These are phyloP conservation scores for Cladorrhinum samala DNA, from an alignment of 495 filamentous ascomycete genomes.

Conservation along the genomic window DNA sequence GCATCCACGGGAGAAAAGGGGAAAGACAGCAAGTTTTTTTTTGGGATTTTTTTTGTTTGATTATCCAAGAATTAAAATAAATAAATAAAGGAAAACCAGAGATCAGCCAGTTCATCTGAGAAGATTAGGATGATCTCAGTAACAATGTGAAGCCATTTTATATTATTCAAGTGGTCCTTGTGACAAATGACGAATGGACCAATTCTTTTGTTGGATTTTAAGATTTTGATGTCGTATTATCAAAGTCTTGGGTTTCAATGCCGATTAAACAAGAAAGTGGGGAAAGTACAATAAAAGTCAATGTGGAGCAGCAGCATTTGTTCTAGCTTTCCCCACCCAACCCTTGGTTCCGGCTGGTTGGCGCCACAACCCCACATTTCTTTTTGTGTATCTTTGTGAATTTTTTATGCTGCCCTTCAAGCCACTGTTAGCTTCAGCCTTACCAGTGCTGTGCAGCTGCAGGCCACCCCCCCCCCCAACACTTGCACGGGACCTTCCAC, in stretches of 20 bases:
- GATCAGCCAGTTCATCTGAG: too few species aligned
- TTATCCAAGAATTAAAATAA: too few species aligned
- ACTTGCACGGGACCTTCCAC: constrained; percentile 9
- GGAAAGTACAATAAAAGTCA: too few species aligned
- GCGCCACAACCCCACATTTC: constrained; percentile 1
- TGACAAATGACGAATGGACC: not conserved
- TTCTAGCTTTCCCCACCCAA: too few species aligned
- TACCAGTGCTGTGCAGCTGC: constrained; percentile 24
- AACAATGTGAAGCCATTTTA: too few species aligned
- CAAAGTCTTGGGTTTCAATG: not conserved
- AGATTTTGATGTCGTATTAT: not conserved
- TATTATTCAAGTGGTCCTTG: too few species aligned
- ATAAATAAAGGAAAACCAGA: too few species aligned
- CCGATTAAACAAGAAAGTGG: not conserved
- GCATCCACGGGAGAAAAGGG: too few species aligned
- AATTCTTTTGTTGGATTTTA: not conserved
- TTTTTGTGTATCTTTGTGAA: constrained; percentile 9
- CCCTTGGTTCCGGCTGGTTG: not conserved
- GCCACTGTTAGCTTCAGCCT: constrained; percentile 17
- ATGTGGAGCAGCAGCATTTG: too few species aligned
- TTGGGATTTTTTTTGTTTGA: too few species aligned
- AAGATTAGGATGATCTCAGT: too few species aligned
- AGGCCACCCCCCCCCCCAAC: not conserved
- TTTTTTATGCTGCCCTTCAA: constrained; percentile 12
- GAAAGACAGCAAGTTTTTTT: too few species aligned